These are phyloP conservation scores for Drosera capensis DNA, from an alignment of 148 eudicot species.

Conservation along the genomic window DNA sequence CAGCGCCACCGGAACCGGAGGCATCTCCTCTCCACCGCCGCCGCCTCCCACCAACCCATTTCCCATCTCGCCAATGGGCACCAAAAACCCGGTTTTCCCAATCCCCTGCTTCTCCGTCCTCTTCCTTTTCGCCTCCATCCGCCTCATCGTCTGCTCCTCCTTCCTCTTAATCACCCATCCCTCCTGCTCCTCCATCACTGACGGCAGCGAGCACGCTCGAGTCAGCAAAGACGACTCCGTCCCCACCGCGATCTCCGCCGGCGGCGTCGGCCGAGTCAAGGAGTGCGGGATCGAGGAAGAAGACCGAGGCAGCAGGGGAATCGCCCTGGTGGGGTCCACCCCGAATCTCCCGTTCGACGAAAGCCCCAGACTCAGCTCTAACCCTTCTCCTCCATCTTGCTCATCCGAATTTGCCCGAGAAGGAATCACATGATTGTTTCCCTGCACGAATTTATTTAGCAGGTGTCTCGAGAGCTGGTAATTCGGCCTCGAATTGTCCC, in stretches of 20 bases:
- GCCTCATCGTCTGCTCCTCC: conserved; percentile 30
- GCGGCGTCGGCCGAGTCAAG: background rate
- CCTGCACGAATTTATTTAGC: too few relatives aligned
- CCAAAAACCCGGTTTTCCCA: background rate
- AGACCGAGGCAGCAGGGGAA: conserved; percentile 16
- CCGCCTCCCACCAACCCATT: background rate
- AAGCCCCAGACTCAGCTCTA: conserved; percentile 43
- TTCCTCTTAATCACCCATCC: conserved; percentile 37
- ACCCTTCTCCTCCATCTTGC: conserved; percentile 4
- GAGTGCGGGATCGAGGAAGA: conserved; percentile 22
- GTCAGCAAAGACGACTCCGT: background rate
- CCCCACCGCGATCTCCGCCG: conserved; percentile 1
- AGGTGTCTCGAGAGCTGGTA: too few relatives aligned
- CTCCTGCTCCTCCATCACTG: conserved; percentile 30
- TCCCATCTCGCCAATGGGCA: background rate
- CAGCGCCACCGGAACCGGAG: background rate
- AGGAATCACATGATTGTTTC: too few relatives aligned
- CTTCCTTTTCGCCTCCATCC: conserved; percentile 41
- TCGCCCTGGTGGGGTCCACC: conserved; percentile 19
- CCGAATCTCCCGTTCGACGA: conserved; percentile 50
- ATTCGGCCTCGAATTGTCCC: too few relatives aligned
- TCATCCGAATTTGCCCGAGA: background rate
- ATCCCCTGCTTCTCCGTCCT: conserved; percentile 32
- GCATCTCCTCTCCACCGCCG: background rate
- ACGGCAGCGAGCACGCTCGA: conserved; percentile 40